Conservation (phyloP, 805 yeast species). For the Candida ficus region DNA sequence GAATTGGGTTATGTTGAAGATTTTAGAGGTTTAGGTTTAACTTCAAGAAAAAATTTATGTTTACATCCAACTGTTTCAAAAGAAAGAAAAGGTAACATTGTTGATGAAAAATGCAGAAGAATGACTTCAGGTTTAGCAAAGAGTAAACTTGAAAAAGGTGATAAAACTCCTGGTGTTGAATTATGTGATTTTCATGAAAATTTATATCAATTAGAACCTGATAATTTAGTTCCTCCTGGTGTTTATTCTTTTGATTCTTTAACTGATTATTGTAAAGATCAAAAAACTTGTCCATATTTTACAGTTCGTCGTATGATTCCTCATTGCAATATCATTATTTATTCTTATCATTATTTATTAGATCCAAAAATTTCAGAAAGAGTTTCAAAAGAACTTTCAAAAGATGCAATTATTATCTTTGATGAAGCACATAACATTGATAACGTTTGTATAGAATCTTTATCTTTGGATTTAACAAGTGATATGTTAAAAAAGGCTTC, state of each 20-base stretch:
- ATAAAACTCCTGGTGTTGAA: conserved; percentile 47
- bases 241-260: conserved; percentile 91
- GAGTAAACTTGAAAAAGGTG: conserved; percentile 47
- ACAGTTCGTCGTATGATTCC: conserved; percentile 98
- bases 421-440: conserved; percentile 99
- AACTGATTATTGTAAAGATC: conserved; percentile 67
- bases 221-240: conserved; percentile 84
- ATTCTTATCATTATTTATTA: conserved; percentile 90
- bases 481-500: conserved; percentile 84
- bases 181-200: conserved; percentile 91
- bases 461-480: conserved; percentile 87
- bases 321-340: conserved; percentile 87
- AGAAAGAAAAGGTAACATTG: conserved; percentile 86
- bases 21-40: conserved; percentile 88
- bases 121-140: conserved; percentile 89
- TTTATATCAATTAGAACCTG: conserved; percentile 79
- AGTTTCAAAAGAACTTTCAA: conserved; percentile 86
- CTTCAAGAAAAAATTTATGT: conserved; percentile 92
- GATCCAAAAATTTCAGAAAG: conserved; percentile 98
- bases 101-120: conserved; percentile 94
- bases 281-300: conserved; percentile 91
- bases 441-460: conserved; percentile 95
- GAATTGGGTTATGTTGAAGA: conserved; percentile 87
- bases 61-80: conserved; percentile 82
- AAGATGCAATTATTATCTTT: conserved; percentile 89